Percentiles rank a stretch among this genome's conserved stretches.
These are phyloP conservation scores for Tephrocybe sp. DNA, from an alignment of 768 basidiomycete genomes.

Conservation along the genomic window DNA sequence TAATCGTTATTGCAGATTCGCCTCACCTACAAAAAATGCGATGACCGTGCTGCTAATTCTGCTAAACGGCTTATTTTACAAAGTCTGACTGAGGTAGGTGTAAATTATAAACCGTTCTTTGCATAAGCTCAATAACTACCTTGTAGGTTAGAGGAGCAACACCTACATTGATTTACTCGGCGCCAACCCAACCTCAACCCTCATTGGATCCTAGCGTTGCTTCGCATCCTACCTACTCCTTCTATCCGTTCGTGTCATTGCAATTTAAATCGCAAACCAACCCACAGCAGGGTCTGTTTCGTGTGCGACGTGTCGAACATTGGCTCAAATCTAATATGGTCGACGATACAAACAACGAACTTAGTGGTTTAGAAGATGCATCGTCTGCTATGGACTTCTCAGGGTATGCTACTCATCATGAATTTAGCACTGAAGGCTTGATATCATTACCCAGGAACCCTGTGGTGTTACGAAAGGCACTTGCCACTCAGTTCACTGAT, in stretches of 20 bases:
- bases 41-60: constrained; percentile 32
- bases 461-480: constrained; percentile 9
- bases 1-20: constrained; percentile 43
- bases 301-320: constrained; percentile 60
- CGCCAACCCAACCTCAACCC: constrained; percentile 21
- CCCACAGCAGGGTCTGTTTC: constrained; percentile 43
- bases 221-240: constrained; percentile 47
- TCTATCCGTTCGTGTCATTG: constrained; percentile 64
- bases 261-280: constrained; percentile 48
- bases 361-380: constrained; percentile 37
- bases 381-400: constrained; percentile 29
- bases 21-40: constrained; percentile 45
- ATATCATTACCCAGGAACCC: constrained; percentile 1
- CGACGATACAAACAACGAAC: constrained; percentile 33
- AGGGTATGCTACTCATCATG: constrained; percentile 30
- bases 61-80: constrained; percentile 56
- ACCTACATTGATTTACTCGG: constrained; percentile 14
- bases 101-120: no score
- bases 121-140: not conserved
- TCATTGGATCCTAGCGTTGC: constrained; percentile 21
- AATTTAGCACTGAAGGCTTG: not conserved
- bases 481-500: constrained; percentile 8
- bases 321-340: constrained; percentile 43
- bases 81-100: constrained; percentile 49
- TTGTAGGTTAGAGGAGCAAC: constrained; percentile 10